A percentile compares a stretch with the other conserved stretches of the same genome.
phyloP scores from a whole-genome alignment of 257 asterid genomes.

The Solanum sitiens region DNA sequence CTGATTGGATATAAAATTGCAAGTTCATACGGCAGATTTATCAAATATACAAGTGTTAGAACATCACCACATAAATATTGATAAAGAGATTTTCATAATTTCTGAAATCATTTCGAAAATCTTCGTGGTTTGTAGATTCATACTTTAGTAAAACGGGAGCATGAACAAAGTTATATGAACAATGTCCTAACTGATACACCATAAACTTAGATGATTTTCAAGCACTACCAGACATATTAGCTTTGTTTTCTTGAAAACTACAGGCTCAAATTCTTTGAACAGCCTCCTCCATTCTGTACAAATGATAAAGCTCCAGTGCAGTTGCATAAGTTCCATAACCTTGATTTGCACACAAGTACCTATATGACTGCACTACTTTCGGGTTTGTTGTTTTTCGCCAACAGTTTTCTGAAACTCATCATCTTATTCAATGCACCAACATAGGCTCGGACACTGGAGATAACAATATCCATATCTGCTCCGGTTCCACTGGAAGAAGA shows the following conservation, averaged over 20 bases:
- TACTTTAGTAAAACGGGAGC: background rate
- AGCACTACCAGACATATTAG: background rate
- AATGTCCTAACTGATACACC: background rate
- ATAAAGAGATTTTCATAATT: background rate
- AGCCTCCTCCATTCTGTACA: background rate
- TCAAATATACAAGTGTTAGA: background rate
- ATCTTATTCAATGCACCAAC: slow-evolving; percentile 88
- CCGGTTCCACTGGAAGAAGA: slow-evolving; percentile 62
- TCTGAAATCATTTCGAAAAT: background rate
- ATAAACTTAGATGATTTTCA: background rate
- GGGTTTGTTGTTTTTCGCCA: background rate
- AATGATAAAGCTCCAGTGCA: background rate
- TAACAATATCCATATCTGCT: slow-evolving; percentile 80
- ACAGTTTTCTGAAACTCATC: slow-evolving; percentile 34
- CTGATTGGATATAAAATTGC: background rate
- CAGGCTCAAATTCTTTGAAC: background rate
- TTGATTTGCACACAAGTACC: background rate
- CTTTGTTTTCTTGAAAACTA: background rate
- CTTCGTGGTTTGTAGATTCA: background rate
- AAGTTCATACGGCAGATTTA: background rate
- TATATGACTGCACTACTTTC: background rate
- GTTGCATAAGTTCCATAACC: background rate
- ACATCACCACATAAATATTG: background rate
- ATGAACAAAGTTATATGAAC: background rate
- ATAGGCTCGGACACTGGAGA: slow-evolving; percentile 88